Evolutionary conservation across 1,139 yeast genomes (phyloP).

Genomic region (Arxiozyma heterogenica): DNA sequence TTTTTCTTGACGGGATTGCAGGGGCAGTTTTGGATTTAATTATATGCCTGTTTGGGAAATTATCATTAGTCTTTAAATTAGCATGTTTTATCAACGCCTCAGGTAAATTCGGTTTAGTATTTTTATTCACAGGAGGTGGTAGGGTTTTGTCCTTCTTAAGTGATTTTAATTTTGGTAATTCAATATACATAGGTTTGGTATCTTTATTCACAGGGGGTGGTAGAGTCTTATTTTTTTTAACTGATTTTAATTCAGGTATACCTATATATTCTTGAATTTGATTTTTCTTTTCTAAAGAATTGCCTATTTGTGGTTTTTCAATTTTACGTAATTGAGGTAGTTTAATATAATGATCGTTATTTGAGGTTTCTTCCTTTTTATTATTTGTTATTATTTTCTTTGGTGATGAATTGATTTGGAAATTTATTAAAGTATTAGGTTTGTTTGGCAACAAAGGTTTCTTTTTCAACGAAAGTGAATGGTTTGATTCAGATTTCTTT

Average conservation of each 20-base stretch:
- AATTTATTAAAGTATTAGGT: constrained; percentile 8
- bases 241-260: constrained; percentile 12
- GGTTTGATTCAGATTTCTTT: constrained; percentile 8
- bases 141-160: not conserved
- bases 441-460: constrained; percentile 18
- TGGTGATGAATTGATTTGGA: not conserved
- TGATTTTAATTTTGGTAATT: not conserved
- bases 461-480: not conserved
- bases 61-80: constrained; percentile 2
- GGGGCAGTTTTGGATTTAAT: constrained; percentile 18
- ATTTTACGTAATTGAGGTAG: constrained; percentile 12
- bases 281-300: not conserved
- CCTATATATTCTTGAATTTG: constrained; percentile 2
- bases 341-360: constrained; percentile 4
- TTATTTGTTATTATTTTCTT: not conserved
- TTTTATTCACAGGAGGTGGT: not conserved
- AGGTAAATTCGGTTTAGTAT: constrained; percentile 10
- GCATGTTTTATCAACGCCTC: constrained; percentile 13
- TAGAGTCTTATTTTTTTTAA: not conserved
- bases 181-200: not conserved
- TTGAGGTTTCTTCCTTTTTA: not conserved
- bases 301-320: not conserved
- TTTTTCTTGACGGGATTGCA: constrained; percentile 22
- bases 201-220: not conserved
- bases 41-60: constrained; percentile 9